These are phyloP conservation scores for Fusarium napiforme DNA, from an alignment of 2,329 filamentous ascomycete genomes.

Conservation along the genomic window DNA sequence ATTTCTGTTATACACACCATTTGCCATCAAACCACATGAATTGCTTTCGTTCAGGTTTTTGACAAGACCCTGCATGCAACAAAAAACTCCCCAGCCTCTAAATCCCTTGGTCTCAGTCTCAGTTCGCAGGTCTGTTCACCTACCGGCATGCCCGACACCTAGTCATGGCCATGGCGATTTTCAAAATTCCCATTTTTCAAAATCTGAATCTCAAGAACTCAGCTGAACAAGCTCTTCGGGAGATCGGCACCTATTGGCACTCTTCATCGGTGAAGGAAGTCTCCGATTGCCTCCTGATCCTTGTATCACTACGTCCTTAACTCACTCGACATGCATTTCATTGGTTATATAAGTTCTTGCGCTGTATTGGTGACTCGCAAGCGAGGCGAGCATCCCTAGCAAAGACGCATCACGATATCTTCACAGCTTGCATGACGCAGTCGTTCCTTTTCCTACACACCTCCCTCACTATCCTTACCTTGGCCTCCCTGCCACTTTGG, in stretches of 20 bases:
- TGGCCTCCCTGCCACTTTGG: not conserved
- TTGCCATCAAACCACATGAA: not conserved
- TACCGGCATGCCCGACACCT: constrained; percentile 19
- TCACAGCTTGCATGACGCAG: not conserved
- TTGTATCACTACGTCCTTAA: not conserved
- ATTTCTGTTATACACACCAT: not conserved
- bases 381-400: not conserved
- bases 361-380: not conserved
- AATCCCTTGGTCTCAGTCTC: not conserved
- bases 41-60: not conserved
- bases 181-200: not conserved
- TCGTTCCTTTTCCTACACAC: not conserved
- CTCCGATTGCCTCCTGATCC: not conserved
- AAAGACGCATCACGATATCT: not conserved
- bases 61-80: not conserved
- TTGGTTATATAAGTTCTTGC: not conserved
- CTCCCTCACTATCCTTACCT: not conserved
- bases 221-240: not conserved
- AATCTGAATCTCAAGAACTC: not conserved
- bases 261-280: not conserved
- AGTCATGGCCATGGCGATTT: not conserved
- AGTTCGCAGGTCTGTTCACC: constrained; percentile 1
- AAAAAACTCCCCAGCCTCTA: not conserved
- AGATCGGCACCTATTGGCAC: constrained; percentile 1
- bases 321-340: not conserved